Evolutionary conservation across 805 yeast genomes (phyloP).

Genomic region (Kluyveromyces starmeri): DNA sequence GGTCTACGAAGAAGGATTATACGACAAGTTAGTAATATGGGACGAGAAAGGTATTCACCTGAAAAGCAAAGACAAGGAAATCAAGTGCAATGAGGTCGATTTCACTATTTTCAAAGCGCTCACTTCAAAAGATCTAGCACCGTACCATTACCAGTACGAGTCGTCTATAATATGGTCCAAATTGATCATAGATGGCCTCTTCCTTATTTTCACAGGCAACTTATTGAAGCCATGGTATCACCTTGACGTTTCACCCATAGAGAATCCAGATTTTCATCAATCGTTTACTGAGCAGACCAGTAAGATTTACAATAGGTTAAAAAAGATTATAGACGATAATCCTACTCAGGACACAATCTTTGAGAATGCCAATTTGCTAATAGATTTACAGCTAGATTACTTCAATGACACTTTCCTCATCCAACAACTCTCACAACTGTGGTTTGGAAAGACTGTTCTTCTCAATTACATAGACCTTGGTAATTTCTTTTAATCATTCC

Average conservation of each 20-base stretch:
- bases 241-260: slow-evolving; percentile 5
- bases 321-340: slow-evolving; percentile 11
- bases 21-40: slow-evolving; percentile 19
- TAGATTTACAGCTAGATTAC: slow-evolving; percentile 24
- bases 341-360: slow-evolving; percentile 11
- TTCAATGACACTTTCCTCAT: slow-evolving; percentile 27
- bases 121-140: slow-evolving; percentile 8
- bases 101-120: slow-evolving; percentile 13
- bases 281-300: slow-evolving; percentile 17
- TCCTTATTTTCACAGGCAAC: slow-evolving; percentile 25
- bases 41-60: slow-evolving; percentile 5
- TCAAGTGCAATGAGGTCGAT: slow-evolving; percentile 11
- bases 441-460: slow-evolving; percentile 15
- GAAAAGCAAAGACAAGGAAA: slow-evolving; percentile 18
- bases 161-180: slow-evolving; percentile 25
- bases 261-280: slow-evolving; percentile 9
- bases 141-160: slow-evolving; percentile 13
- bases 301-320: slow-evolving; percentile 11
- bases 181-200: slow-evolving; percentile 23
- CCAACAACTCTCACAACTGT: slow-evolving; percentile 12
- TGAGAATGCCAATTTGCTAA: slow-evolving; percentile 16
- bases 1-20: slow-evolving; percentile 17
- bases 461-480: slow-evolving; percentile 7
- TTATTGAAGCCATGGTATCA: slow-evolving; percentile 21
- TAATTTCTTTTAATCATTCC: slow-evolving; percentile 4